phyloP scores from a whole-genome alignment of 148 eudicot genomes.

The Heliamphora exappendiculata region DNA sequence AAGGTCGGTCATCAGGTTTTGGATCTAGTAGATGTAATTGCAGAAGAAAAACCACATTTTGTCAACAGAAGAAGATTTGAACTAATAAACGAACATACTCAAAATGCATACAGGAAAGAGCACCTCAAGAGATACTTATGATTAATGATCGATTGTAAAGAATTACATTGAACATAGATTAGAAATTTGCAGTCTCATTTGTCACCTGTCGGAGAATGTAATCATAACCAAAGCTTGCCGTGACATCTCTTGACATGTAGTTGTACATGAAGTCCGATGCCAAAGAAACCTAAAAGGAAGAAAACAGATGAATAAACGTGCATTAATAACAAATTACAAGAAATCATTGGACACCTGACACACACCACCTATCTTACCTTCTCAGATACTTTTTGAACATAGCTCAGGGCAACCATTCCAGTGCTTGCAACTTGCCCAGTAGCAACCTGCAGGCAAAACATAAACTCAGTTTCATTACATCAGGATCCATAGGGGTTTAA shows the following conservation, averaged over 20 bases:
- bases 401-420: conserved; percentile 74
- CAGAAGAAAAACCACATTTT: background rate
- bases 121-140: background rate
- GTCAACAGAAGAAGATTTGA: background rate
- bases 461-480: background rate
- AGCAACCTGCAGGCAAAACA: conserved; percentile 55
- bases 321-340: background rate
- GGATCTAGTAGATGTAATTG: background rate
- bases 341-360: no score
- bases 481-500: background rate
- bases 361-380: conserved; percentile 50
- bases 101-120: background rate
- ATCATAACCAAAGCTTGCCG: conserved; percentile 89
- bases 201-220: conserved; percentile 83
- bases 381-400: conserved; percentile 88
- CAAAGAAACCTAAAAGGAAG: conserved; percentile 45
- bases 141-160: background rate
- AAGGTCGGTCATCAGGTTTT: background rate
- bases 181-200: background rate
- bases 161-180: background rate
- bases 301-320: background rate
- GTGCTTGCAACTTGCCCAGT: conserved; percentile 91
- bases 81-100: background rate
- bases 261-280: conserved; percentile 88
- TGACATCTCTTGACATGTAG: conserved; percentile 71